Conservation (phyloP, 257 asterid genomes). For the Osmanthus fragrans region DNA sequence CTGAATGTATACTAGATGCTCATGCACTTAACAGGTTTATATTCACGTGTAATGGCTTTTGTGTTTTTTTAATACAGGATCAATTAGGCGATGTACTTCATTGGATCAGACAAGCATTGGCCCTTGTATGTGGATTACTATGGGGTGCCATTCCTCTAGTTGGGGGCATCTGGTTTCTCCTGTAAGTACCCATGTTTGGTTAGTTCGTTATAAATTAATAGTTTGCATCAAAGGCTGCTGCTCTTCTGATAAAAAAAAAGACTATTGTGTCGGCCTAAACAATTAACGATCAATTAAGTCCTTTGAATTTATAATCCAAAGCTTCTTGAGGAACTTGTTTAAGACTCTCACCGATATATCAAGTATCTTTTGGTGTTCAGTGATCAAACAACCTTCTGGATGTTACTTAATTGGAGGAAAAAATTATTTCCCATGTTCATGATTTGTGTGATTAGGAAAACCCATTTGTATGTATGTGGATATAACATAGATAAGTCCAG, state of each 20-base stretch:
- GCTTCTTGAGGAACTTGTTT: not conserved
- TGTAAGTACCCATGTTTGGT: slow-evolving; percentile 46
- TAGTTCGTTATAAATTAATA: not conserved
- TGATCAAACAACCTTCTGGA: too few relatives aligned
- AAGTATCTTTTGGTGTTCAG: not conserved
- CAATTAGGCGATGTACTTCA: slow-evolving; percentile 88
- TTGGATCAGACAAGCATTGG: slow-evolving; percentile 89
- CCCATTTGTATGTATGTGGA: not conserved
- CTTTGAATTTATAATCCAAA: not conserved
- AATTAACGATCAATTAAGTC: not conserved
- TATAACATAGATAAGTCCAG: not conserved
- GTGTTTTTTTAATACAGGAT: slow-evolving; percentile 57
- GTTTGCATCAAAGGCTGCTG: not conserved
- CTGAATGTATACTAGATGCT: not conserved
- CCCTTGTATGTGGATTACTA: slow-evolving; percentile 68
- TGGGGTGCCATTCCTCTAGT: slow-evolving; percentile 94
- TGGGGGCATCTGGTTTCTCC: slow-evolving; percentile 83
- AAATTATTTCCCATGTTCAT: not conserved
- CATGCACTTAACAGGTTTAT: not conserved
- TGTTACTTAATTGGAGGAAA: too few relatives aligned
- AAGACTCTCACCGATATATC: not conserved
- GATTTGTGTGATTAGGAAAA: too few relatives aligned
- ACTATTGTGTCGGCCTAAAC: not conserved
- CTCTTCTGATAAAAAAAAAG: not conserved
- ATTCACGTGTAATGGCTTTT: slow-evolving; percentile 4